Evolutionary conservation across 2,329 filamentous ascomycete species (phyloP).

Genomic region (Nemania sp.): DNA sequence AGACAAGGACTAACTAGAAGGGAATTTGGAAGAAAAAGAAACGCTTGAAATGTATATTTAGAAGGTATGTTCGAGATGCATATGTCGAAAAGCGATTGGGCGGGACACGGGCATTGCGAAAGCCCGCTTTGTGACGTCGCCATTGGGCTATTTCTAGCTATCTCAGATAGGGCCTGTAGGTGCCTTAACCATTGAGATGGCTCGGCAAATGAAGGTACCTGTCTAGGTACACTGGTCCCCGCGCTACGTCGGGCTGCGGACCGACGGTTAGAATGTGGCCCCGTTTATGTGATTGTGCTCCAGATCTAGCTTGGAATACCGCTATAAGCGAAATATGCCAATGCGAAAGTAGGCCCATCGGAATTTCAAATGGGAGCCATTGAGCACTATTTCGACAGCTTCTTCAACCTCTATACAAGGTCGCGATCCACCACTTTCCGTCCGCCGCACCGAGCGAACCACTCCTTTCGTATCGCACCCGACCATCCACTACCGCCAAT

Average conservation of each 20-base stretch:
- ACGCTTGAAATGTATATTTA: not conserved
- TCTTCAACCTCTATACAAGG: conserved; percentile 28
- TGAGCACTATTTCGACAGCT: conserved; percentile 39
- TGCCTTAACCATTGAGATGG: too few species aligned
- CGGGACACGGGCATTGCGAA: not conserved
- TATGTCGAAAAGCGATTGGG: too few species aligned
- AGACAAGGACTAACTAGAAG: not conserved
- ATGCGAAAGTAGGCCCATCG: conserved; percentile 23
- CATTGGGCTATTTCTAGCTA: too few species aligned
- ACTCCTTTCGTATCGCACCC: conserved; percentile 25
- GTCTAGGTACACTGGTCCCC: too few species aligned
- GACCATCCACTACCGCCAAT: conserved; percentile 41
- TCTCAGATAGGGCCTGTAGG: too few species aligned
- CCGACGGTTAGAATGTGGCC: too few species aligned
- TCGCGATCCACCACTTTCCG: conserved; percentile 21
- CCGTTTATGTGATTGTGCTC: too few species aligned
- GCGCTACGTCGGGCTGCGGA: not conserved
- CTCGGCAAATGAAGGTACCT: too few species aligned
- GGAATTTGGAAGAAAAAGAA: not conserved
- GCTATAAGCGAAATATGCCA: conserved; percentile 13
- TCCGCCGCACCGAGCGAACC: conserved; percentile 30
- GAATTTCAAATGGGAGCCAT: conserved; percentile 35
- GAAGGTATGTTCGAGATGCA: not conserved
- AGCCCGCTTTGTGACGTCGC: conserved; percentile 16
- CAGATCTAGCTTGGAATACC: too few species aligned